Percentiles rank a stretch among this genome's conserved stretches.
These are phyloP conservation scores for Vicia faba DNA, from an alignment of 306 rosid species.

Conservation along the genomic window DNA sequence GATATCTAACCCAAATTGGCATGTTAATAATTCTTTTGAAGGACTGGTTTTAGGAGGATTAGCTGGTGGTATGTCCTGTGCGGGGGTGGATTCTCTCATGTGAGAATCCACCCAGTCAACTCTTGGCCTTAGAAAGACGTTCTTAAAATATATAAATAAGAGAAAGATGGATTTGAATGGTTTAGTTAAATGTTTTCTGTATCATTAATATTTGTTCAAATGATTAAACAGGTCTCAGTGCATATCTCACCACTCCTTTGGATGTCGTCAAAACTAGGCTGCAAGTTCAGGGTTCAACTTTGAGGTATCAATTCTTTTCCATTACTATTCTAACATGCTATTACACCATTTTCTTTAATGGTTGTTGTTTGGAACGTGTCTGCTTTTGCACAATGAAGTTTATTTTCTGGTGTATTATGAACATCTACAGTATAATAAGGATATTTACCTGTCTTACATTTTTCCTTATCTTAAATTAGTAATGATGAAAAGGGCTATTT, in stretches of 20 bases:
- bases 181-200: too few species aligned
- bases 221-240: conserved; percentile 64
- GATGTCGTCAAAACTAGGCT: conserved; percentile 85
- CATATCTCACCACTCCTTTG: conserved; percentile 88
- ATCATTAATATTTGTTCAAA: conserved; percentile 28
- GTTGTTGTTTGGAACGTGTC: conserved; percentile 5
- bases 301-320: conserved; percentile 52
- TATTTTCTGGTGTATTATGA: conserved; percentile 11
- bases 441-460: conserved; percentile 12
- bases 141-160: too few species aligned
- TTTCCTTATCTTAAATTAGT: conserved; percentile 2
- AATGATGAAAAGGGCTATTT: background rate
- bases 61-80: conserved; percentile 78
- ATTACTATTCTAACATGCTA: conserved; percentile 21
- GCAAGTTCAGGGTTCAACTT: conserved; percentile 81
- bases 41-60: conserved; percentile 83
- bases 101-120: too few species aligned
- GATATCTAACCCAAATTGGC: conserved; percentile 48
- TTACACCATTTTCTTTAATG: conserved; percentile 1
- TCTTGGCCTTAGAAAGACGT: background rate
- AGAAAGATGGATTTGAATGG: too few species aligned
- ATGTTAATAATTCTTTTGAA: conserved; percentile 60
- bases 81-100: background rate
- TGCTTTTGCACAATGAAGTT: conserved; percentile 16
- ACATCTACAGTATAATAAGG: conserved; percentile 12